Base-by-base conservation (phyloP, 306 rosid genomes). In the Pyrus communis region DNA sequence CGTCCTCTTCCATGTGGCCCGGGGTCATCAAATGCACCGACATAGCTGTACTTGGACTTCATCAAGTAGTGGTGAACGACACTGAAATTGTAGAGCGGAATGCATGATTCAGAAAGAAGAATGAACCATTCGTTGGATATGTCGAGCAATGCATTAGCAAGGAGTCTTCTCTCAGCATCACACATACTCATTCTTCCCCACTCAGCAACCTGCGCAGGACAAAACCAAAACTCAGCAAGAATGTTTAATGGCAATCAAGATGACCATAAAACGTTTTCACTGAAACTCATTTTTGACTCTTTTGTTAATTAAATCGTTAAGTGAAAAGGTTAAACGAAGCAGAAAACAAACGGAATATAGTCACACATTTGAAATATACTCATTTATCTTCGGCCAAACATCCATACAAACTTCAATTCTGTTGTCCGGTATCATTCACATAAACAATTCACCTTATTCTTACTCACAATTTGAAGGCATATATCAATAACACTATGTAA, bases 101-200 rank as follows among this genome's bases (percentile, higher is more conserved):
- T 91, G 93, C 99, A 96, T 45, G 98, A 91, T 65, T 96, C 99
- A 0, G 99, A 96, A 30, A 96, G 83, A 30, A 96, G 96, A 64
- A 96, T 27, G 69, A 96, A 96, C 87, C 98, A 15, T 82, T 92
- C 97, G 0, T 96, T 96, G 79, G 93, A 88, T 65, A 96, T 81
- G 59, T 96, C 99, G 11, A 91, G 98, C 81, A 96, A 74, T 55
- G 99, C 98, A 74, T 96, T 96, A 15, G 97, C 96, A 14, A 95
- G 85, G 68, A 95, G 97, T 85, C 98, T 83, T 84, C 88, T 89
- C 87, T 95, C 98, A 0, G 99, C 99, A 70, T 96, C 99, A 65
- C 96, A 88, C 90, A 96, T 96, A 79, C 93, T 96, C 98, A 92
- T 91, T 83, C 84, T 88, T 82, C 99, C 99, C 99, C 99, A 96